Percentiles rank a stretch among this genome's conserved stretches.
Conservation (phyloP, 345 rosid genomes). For the Murraya koenigii region DNA sequence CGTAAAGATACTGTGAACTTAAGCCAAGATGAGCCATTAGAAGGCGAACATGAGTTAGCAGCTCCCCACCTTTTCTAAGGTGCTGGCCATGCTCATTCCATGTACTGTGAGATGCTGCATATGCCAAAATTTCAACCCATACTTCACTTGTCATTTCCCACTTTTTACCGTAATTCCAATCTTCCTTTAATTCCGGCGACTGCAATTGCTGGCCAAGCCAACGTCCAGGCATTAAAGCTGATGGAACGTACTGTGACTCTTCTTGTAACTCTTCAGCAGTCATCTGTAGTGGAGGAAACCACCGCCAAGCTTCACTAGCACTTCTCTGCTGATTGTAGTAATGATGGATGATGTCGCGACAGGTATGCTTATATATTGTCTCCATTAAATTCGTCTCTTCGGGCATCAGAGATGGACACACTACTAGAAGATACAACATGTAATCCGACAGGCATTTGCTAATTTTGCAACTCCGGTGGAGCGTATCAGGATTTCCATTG, state of each 20-base stretch:
- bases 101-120: conserved; percentile 9
- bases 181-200: background rate
- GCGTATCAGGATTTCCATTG: background rate
- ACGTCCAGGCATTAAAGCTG: conserved; percentile 29
- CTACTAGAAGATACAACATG: background rate
- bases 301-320: too few relatives aligned
- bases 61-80: conserved; percentile 37
- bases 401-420: too few relatives aligned
- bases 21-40: conserved; percentile 42
- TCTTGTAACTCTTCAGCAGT: background rate
- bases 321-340: too few relatives aligned
- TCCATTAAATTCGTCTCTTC: too few relatives aligned
- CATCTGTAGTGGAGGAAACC: too few relatives aligned
- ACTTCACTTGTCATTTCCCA: conserved; percentile 37
- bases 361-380: too few relatives aligned
- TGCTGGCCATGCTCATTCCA: conserved; percentile 34
- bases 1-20: background rate
- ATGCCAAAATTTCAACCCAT: conserved; percentile 40
- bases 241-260: background rate
- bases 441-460: background rate
- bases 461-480: background rate
- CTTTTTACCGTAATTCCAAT: conserved; percentile 16
- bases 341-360: too few relatives aligned
- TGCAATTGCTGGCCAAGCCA: conserved; percentile 22
- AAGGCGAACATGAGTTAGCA: conserved; percentile 35